Conservation (phyloP, 768 basidiomycete genomes). For the Suillus spraguei region DNA sequence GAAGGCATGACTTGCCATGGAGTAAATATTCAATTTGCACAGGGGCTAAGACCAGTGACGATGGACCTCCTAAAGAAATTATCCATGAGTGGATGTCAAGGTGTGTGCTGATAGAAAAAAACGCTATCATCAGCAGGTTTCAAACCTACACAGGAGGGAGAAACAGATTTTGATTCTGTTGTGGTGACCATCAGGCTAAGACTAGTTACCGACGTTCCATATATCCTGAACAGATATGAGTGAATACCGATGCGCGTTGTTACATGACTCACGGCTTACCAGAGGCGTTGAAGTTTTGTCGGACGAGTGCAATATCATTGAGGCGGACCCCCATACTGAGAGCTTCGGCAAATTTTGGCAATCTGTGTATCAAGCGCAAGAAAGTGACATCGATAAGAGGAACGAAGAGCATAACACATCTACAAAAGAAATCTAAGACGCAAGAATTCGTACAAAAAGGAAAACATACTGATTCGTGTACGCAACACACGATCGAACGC, state of each 20-base stretch:
- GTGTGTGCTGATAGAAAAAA: no score
- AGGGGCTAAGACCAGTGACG: no score
- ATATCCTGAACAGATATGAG: conserved; percentile 42
- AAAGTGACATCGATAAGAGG: conserved; percentile 93
- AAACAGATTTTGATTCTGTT: no score
- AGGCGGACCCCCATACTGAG: conserved; percentile 82
- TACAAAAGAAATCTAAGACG: conserved; percentile 23
- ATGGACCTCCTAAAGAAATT: no score
- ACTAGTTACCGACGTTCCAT: no score
- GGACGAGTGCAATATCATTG: conserved; percentile 76
- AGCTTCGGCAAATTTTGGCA: conserved; percentile 89
- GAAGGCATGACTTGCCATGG: no score
- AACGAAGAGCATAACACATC: conserved; percentile 87
- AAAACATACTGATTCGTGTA: conserved; percentile 87
- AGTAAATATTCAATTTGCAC: no score
- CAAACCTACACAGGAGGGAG: no score
- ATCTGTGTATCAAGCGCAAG: conserved; percentile 81
- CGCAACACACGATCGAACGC: conserved; percentile 85
- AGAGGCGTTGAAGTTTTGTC: conserved; percentile 87
- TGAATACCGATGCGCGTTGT: neutral
- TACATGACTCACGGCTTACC: conserved; percentile 72
- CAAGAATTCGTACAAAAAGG: conserved; percentile 5
- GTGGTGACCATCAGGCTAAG: no score
- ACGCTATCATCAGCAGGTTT: no score
- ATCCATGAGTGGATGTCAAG: no score